Base-by-base conservation (phyloP, 768 basidiomycete species). In the Clathrus columnatus region DNA sequence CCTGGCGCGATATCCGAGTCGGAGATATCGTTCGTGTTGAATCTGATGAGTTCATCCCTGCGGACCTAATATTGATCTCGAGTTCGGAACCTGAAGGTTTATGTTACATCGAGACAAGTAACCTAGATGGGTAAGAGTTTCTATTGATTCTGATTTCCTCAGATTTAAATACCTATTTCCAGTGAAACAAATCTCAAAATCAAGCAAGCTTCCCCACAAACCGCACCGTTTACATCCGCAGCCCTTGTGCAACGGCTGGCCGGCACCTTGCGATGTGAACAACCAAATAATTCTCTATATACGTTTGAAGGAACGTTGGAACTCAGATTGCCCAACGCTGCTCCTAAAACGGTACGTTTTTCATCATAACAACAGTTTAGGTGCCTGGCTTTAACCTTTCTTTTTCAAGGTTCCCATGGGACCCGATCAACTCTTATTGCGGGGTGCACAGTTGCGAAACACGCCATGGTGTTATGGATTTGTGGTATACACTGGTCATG, bases 151-250 rank as follows among this genome's bases (percentile, higher is more conserved):
- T 17, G 11, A 42, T 14, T 16, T 48, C 51, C 56, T 30, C 36
- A 8, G 18, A 23, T 17, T 45, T 29, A 14, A 10, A 23, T 51
- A 47, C 42, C 26, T 32, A 27, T 26, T 24, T 48, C 8, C 62
- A 92, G 92, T 23, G 96, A 98, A 73, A 99, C 96, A 4, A 98
- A 98, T 65, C 78, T 99, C 62, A 99, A 98, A 74, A 98, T 99
- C 70, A 99, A 99, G 66, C 93, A 99, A 70, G 90, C 90, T 0
- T 88, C 88, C 2, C 74, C 88, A 1, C 82, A 90, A 29, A 97
- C 93, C 1, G 72, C 87, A 0, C 63, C 76, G 5, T 76, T 97
- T 43, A 91, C 85, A 5, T 81, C 89, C 2, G 93, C 95, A 0
- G 69, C 81, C 6, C 77, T 85, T 8, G 85, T 92, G 42, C 75